Evolutionary conservation across 768 basidiomycete genomes (phyloP).

Genomic region (Suillus subaureus): DNA sequence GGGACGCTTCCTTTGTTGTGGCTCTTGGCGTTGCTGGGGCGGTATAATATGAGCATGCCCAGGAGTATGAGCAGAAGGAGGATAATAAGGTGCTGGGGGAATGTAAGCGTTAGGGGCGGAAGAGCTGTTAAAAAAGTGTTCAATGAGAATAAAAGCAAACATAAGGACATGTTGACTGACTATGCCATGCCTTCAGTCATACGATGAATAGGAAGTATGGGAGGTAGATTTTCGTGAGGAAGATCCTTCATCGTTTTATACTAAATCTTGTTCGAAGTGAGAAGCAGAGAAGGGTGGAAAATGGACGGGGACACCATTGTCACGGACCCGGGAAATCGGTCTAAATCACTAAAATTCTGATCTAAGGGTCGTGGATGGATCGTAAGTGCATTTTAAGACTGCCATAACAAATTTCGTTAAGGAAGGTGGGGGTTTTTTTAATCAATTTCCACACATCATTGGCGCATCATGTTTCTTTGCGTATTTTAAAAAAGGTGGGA

Average conservation of each 20-base stretch:
- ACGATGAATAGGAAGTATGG: constrained; percentile 36
- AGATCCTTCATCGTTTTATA: constrained; percentile 55
- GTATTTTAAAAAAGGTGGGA: constrained; percentile 25
- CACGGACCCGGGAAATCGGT: constrained; percentile 42
- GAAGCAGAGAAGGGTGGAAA: constrained; percentile 39
- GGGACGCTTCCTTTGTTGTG: constrained; percentile 74
- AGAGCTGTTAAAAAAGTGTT: constrained; percentile 32
- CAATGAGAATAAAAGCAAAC: constrained; percentile 13
- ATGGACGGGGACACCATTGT: constrained; percentile 44
- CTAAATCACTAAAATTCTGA: constrained; percentile 66
- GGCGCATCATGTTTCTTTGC: constrained; percentile 29
- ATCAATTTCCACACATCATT: constrained; percentile 37
- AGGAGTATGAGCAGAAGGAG: constrained; percentile 25
- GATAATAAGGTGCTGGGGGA: constrained; percentile 43
- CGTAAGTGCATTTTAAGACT: constrained; percentile 43
- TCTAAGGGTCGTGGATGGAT: constrained; percentile 70
- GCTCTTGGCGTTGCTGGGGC: constrained; percentile 49
- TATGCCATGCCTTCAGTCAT: constrained; percentile 59
- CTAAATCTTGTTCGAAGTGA: constrained; percentile 33
- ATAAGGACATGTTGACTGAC: constrained; percentile 39
- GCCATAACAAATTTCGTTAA: constrained; percentile 42
- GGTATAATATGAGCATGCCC: constrained; percentile 51
- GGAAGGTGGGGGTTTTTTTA: constrained; percentile 48
- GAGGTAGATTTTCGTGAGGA: constrained; percentile 38
- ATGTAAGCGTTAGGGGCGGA: constrained; percentile 44